phyloP scores from a whole-genome alignment of 495 filamentous ascomycete genomes.

The Viridothelium virens region DNA sequence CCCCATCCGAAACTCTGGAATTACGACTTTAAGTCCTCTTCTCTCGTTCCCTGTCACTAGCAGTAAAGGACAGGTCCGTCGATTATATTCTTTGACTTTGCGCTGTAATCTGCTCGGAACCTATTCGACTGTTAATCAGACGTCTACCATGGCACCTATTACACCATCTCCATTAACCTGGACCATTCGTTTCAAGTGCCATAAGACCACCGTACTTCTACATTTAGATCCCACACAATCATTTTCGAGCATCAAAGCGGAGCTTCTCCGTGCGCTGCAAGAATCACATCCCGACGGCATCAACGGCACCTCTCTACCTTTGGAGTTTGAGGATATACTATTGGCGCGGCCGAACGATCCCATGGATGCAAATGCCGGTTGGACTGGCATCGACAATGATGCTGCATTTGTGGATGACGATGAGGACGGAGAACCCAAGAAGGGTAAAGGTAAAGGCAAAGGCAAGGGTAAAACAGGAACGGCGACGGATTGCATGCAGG shows the following conservation, averaged over 20 bases:
- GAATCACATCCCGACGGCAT: slow-evolving; percentile 44
- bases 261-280: slow-evolving; percentile 50
- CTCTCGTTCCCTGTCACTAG: too few species aligned
- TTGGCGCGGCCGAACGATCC: slow-evolving; percentile 49
- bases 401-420: slow-evolving; percentile 16
- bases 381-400: slow-evolving; percentile 39
- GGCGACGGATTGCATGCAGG: slow-evolving; percentile 41
- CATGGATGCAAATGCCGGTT: slow-evolving; percentile 51
- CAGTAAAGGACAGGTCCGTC: too few species aligned
- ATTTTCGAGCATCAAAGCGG: slow-evolving; percentile 53
- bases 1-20: too few species aligned
- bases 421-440: slow-evolving; percentile 28
- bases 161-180: slow-evolving; percentile 39
- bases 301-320: slow-evolving; percentile 43
- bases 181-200: slow-evolving; percentile 72
- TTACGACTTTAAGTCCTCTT: too few species aligned
- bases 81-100: too few species aligned
- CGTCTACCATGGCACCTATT: slow-evolving; percentile 21
- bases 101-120: too few species aligned
- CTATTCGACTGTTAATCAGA: neutral
- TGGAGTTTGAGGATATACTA: slow-evolving; percentile 43
- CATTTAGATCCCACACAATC: slow-evolving; percentile 54
- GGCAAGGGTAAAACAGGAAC: slow-evolving; percentile 26
- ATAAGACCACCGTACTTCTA: slow-evolving; percentile 69
- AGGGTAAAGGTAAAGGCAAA: slow-evolving; percentile 28